Evolutionary conservation across 352 stramenopile genomes (phyloP).

Genomic region (Phytophthora hybrid): DNA sequence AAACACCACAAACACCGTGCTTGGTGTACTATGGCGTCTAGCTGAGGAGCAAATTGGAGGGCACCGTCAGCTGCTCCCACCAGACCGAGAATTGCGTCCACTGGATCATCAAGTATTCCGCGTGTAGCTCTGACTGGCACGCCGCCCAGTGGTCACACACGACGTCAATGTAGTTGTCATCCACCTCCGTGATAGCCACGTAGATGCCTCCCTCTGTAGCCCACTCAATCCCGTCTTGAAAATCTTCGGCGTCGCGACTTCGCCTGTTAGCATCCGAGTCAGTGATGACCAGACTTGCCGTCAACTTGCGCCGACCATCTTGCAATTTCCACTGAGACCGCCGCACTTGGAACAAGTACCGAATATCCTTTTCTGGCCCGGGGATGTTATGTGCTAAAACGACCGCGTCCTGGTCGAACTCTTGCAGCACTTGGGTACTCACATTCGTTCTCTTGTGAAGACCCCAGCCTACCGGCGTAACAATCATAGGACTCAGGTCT

Average conservation of each 20-base stretch:
- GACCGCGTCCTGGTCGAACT: conserved; percentile 36
- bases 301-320: conserved; percentile 23
- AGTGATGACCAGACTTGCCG: conserved; percentile 31
- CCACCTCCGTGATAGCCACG: conserved; percentile 39
- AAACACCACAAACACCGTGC: too few species aligned
- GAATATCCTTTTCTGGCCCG: conserved; percentile 20
- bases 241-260: conserved; percentile 32
- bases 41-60: conserved; percentile 67
- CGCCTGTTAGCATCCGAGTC: conserved; percentile 41
- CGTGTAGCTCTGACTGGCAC: conserved; percentile 49
- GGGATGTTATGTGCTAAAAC: conserved; percentile 40
- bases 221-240: conserved; percentile 36
- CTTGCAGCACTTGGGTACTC: conserved; percentile 36
- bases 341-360: conserved; percentile 31
- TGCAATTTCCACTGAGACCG: conserved; percentile 23
- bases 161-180: conserved; percentile 37
- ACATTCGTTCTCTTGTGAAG: conserved; percentile 29
- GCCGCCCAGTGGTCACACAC: conserved; percentile 42
- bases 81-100: conserved; percentile 57
- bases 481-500: conserved; percentile 37
- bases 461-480: conserved; percentile 34
- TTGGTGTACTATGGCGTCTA: neutral
- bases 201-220: conserved; percentile 37
- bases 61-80: conserved; percentile 58
- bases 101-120: conserved; percentile 62